Percentiles rank a stretch among this genome's conserved stretches.
Conservation (phyloP, 2,329 filamentous ascomycete genomes). For the Esteya vermicola region DNA sequence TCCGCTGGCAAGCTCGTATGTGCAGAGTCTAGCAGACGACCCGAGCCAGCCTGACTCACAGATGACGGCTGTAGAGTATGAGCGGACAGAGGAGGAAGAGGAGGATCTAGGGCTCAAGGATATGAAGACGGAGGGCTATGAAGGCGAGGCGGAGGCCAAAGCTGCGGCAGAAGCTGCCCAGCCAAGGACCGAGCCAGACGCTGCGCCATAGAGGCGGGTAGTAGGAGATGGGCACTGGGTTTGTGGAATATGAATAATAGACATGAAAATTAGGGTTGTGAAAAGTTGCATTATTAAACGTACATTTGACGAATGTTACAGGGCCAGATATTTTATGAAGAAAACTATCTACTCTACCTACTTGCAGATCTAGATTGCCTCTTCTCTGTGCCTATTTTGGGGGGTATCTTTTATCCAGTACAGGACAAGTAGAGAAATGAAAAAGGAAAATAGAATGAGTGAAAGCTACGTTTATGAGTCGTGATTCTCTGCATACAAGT, state of each 20-base stretch:
- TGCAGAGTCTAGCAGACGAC: constrained; percentile 75
- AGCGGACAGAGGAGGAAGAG: constrained; percentile 79
- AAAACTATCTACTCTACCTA: too few species aligned
- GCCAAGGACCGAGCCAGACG: not conserved
- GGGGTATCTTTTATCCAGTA: too few species aligned
- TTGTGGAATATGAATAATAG: too few species aligned
- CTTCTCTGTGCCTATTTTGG: not conserved
- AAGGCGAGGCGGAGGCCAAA: constrained; percentile 31
- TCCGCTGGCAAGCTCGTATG: constrained; percentile 82
- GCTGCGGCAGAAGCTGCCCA: not conserved
- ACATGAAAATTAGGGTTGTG: too few species aligned
- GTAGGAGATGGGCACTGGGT: too few species aligned
- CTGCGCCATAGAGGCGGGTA: not conserved
- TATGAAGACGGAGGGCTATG: constrained; percentile 87
- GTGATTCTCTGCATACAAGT: too few species aligned
- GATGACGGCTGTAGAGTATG: constrained; percentile 69
- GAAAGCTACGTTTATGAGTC: not conserved
- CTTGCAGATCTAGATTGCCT: not conserved
- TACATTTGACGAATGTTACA: too few species aligned
- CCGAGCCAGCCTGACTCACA: constrained; percentile 58
- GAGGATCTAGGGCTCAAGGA: constrained; percentile 83
- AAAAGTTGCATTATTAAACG: too few species aligned
- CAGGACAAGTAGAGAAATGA: not conserved
- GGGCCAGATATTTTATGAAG: too few species aligned
- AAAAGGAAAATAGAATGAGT: not conserved